Percentiles rank a stretch among this genome's conserved stretches.
These are phyloP conservation scores for Blastomyces parvus DNA, from an alignment of 2,329 filamentous ascomycete genomes.

Conservation along the genomic window DNA sequence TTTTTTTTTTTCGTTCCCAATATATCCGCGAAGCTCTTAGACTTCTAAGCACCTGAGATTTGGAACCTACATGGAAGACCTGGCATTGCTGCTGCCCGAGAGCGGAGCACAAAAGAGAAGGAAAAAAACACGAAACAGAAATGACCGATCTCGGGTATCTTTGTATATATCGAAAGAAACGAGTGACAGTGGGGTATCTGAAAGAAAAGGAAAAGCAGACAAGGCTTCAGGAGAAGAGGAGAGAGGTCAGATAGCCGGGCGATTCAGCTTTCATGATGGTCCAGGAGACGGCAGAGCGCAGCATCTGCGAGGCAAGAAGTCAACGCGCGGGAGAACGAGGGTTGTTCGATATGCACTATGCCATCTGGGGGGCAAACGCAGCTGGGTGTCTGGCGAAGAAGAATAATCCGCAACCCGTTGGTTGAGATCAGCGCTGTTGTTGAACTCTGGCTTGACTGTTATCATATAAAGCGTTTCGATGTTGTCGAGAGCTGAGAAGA, in stretches of 20 bases:
- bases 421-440: neutral
- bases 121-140: neutral
- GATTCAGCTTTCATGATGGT: constrained; percentile 10
- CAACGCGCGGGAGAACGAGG: neutral
- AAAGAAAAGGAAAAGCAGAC: neutral
- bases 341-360: neutral
- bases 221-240: constrained; percentile 6
- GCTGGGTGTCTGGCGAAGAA: neutral
- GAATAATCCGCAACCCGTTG: neutral
- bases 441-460: neutral
- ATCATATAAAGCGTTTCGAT: too few relatives aligned
- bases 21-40: too few relatives aligned
- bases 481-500: neutral
- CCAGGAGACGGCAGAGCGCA: neutral
- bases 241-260: constrained; percentile 5
- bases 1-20: neutral
- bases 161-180: constrained; percentile 1
- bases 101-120: neutral
- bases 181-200: constrained; percentile 9
- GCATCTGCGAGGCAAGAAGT: neutral
- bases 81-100: constrained; percentile 30
- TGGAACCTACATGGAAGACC: constrained; percentile 35
- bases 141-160: neutral
- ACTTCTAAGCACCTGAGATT: neutral
- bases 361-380: neutral